These are phyloP conservation scores for Blepharisma japonicum DNA, from an alignment of 73 alveolate genomes.

Conservation along the genomic window DNA sequence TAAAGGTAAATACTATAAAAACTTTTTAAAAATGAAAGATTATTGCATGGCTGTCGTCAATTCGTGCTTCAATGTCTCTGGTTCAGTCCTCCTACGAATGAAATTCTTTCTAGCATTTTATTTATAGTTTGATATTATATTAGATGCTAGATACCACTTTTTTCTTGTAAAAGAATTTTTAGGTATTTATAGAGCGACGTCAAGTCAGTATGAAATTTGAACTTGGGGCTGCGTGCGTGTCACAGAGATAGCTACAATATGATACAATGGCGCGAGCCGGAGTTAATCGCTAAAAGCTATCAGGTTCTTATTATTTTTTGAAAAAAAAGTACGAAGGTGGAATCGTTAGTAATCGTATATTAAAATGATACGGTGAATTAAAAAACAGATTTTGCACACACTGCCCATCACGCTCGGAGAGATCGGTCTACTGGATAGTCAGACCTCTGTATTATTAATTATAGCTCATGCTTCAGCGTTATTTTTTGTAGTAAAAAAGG, in stretches of 20 bases:
- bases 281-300: constrained; percentile 38
- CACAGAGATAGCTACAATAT: constrained; percentile 47
- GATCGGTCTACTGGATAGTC: constrained; percentile 26
- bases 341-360: constrained; percentile 57
- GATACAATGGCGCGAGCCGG: constrained; percentile 30
- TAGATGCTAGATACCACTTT: no score
- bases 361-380: constrained; percentile 50
- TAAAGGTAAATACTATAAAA: no score
- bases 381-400: constrained; percentile 47
- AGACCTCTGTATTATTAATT: not conserved
- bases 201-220: constrained; percentile 61
- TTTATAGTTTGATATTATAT: no score
- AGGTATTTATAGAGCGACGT: constrained; percentile 34
- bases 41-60: constrained; percentile 71
- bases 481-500: not conserved
- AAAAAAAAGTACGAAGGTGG: constrained; percentile 44
- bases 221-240: constrained; percentile 68
- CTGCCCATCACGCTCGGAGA: constrained; percentile 61
- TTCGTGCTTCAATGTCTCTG: constrained; percentile 48
- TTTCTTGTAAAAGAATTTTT: constrained; percentile 10
- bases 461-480: not conserved
- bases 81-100: constrained; percentile 53
- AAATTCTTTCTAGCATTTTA: constrained; percentile 29
- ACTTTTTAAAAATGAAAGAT: not conserved
- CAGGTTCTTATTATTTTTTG: constrained; percentile 50